Base-by-base conservation (phyloP, 139 green algal species). In the Trebouxia sp. region DNA sequence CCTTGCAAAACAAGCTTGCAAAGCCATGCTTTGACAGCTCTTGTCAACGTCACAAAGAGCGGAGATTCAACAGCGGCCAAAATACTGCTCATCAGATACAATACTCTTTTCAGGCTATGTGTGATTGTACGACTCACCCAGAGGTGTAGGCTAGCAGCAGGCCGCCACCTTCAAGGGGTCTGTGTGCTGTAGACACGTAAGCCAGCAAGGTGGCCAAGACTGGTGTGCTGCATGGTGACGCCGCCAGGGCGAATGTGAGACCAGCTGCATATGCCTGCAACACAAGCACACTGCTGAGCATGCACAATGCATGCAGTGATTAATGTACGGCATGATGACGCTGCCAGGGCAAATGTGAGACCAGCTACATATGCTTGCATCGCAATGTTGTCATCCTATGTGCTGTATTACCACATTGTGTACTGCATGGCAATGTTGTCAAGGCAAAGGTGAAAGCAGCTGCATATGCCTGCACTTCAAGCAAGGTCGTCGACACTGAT, bases 261-360 rank as follows among this genome's bases (percentile, higher is more conserved):
- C 97, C 97, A 28, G 86, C 88, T n/a, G 97, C 78, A 88, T 97
- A 99, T 15, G 96, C 92, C 65, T 94, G 89, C 47, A 91, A 11
- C 24, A 30, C 6, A n/a, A n/a, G 8, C 78, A 35, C 38, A 26
- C 32, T 75, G 37, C 24, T 75, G 65, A 11, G n/a, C n/a, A n/a
- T n/a, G n/a, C n/a, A n/a, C n/a, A n/a, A n/a, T n/a, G n/a, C n/a
- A n/a, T n/a, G n/a, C n/a, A n/a, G n/a, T n/a, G n/a, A 99, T 91
- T n/a, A n/a, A n/a, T n/a, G 95, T 98, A 82, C 89, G 95, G 93
- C 94, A 97, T 14, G 94, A 96, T 24, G 94, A 98, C 9, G 96
- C 96, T 35, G 94, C 96, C 58, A 99, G 89, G 20, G 96, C 96
- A 87, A 98, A 99, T 0, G 89, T 93, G 17, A 95, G 84, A 17